A percentile compares a stretch with the other conserved stretches of the same genome.
Conservation (phyloP, 2,329 filamentous ascomycete species). For the Trichophyton mentagrophytes region DNA sequence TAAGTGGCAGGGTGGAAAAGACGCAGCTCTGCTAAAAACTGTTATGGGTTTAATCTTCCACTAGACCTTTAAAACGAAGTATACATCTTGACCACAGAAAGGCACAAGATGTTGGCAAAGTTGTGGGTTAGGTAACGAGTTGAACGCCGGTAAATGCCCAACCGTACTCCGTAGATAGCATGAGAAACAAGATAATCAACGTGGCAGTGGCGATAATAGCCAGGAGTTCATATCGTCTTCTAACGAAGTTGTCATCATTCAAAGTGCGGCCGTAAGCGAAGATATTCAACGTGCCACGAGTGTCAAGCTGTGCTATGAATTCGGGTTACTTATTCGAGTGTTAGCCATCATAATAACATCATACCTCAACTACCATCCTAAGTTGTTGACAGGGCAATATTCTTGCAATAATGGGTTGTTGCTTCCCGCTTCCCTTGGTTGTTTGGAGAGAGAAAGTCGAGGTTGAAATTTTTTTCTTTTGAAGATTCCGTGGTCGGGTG, state of each 20-base stretch:
- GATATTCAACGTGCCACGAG: background rate
- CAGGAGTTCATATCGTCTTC: too few relatives aligned
- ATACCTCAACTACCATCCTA: too few relatives aligned
- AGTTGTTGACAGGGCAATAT: too few relatives aligned
- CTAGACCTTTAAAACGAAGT: constrained; percentile 31
- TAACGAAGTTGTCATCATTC: too few relatives aligned
- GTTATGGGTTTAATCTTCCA: constrained; percentile 34
- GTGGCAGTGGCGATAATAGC: background rate
- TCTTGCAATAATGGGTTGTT: too few relatives aligned
- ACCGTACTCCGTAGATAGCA: background rate
- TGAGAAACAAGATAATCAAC: background rate
- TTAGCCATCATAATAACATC: too few relatives aligned
- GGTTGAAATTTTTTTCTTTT: background rate
- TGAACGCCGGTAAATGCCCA: background rate
- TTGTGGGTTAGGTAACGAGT: constrained; percentile 18
- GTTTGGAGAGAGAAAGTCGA: too few relatives aligned
- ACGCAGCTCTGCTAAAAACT: constrained; percentile 39
- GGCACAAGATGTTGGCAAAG: constrained; percentile 26
- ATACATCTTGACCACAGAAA: constrained; percentile 27
- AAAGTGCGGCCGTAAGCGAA: too few relatives aligned
- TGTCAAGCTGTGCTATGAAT: too few relatives aligned
- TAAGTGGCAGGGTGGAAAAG: constrained; percentile 38
- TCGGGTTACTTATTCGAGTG: too few relatives aligned
- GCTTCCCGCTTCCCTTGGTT: too few relatives aligned
- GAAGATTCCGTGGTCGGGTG: background rate